phyloP scores from a whole-genome alignment of 495 filamentous ascomycete genomes.

The Penicillium pulvis region DNA sequence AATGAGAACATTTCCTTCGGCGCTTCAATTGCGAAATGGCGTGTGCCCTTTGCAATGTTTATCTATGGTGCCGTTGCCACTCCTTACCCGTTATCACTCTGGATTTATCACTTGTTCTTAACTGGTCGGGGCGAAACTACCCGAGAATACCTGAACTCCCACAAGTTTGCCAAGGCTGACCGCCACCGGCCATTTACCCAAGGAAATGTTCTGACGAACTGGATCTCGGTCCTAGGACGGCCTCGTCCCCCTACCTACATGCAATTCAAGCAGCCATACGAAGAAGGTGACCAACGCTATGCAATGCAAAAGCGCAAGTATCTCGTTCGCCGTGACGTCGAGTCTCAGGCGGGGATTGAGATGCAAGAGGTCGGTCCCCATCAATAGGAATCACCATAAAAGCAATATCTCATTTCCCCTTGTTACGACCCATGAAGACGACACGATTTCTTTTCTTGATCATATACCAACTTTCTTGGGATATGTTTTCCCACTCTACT shows the following conservation, averaged over 20 bases:
- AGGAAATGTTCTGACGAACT: slow-evolving; percentile 74
- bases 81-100: slow-evolving; percentile 81
- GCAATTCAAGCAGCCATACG: slow-evolving; percentile 76
- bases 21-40: slow-evolving; percentile 63
- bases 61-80: slow-evolving; percentile 75
- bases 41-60: slow-evolving; percentile 86
- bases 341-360: slow-evolving; percentile 59
- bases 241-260: slow-evolving; percentile 89
- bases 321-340: slow-evolving; percentile 47
- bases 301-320: slow-evolving; percentile 60
- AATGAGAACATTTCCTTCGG: slow-evolving; percentile 64
- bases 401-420: slow-evolving; percentile 5
- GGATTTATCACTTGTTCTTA: slow-evolving; percentile 86
- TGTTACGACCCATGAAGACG: slow-evolving; percentile 27
- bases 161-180: slow-evolving; percentile 90
- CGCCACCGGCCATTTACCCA: slow-evolving; percentile 90
- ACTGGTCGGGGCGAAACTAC: slow-evolving; percentile 92
- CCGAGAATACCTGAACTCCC: slow-evolving; percentile 90
- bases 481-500: slow-evolving; percentile 14
- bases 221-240: slow-evolving; percentile 75
- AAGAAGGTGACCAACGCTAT: slow-evolving; percentile 83
- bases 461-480: slow-evolving; percentile 12
- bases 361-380: slow-evolving; percentile 55
- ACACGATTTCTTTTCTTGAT: slow-evolving; percentile 18
- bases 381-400: slow-evolving; percentile 15